These are phyloP conservation scores for Diaporthe longicolla DNA, from an alignment of 2,329 filamentous ascomycete species.

Conservation along the genomic window DNA sequence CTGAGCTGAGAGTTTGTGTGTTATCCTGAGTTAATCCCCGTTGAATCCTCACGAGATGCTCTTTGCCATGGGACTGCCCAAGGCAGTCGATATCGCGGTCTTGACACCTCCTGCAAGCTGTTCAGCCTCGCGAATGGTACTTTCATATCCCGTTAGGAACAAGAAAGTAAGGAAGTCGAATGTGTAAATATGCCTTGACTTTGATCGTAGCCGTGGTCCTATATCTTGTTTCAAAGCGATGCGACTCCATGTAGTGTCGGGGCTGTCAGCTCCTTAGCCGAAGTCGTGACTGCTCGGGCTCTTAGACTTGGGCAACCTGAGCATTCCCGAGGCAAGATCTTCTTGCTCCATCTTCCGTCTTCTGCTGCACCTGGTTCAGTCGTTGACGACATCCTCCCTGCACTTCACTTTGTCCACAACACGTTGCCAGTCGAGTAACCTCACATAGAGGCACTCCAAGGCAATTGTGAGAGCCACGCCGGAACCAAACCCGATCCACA, in stretches of 20 bases:
- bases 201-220: neutral
- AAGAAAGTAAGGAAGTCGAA: neutral
- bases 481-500: conserved; percentile 54
- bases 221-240: neutral
- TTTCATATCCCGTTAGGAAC: too few relatives aligned
- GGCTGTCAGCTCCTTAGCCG: neutral
- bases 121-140: neutral
- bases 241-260: too few relatives aligned
- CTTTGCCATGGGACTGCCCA: neutral
- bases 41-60: neutral
- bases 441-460: conserved; percentile 54
- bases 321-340: too few relatives aligned
- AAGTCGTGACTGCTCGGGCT: neutral
- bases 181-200: neutral
- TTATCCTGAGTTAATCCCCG: neutral
- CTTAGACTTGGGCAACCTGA: neutral
- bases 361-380: neutral
- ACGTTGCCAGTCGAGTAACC: conserved; percentile 41
- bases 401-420: conserved; percentile 39
- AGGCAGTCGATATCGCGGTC: neutral
- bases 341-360: neutral
- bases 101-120: neutral
- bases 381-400: conserved; percentile 34
- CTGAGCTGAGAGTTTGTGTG: neutral
- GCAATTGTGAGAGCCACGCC: conserved; percentile 52